Conservation (phyloP, 1,284 basidiomycete species). For the Ustilago vetiveriae region DNA sequence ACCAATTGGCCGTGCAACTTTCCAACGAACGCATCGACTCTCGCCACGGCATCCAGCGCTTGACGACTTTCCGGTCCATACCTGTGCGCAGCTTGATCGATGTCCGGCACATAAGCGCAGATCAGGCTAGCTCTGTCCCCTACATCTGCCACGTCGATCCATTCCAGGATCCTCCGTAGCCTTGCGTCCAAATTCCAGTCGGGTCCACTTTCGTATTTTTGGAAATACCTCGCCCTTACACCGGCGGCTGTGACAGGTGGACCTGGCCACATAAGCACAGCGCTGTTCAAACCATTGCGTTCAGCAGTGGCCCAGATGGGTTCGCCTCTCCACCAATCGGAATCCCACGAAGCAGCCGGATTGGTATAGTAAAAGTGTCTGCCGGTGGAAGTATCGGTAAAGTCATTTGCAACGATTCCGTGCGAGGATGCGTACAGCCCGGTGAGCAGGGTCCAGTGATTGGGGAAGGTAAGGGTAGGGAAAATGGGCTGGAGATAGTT, state of each 20-base stretch:
- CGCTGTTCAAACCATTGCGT: conserved; percentile 23
- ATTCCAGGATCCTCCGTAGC: conserved; percentile 21
- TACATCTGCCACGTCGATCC: conserved; percentile 38
- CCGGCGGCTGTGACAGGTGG: conserved; percentile 40
- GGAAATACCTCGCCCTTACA: conserved; percentile 30
- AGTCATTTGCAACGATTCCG: conserved; percentile 90
- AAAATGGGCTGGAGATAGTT: conserved; percentile 79
- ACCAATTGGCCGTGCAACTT: conserved; percentile 76
- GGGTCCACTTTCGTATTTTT: conserved; percentile 41
- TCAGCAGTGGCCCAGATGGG: conserved; percentile 51
- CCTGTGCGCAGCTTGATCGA: conserved; percentile 74
- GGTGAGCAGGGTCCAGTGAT: conserved; percentile 69
- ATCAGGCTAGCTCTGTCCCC: conserved; percentile 42
- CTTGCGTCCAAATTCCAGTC: conserved; percentile 32
- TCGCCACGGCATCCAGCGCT: conserved; percentile 71
- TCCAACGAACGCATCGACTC: conserved; percentile 80
- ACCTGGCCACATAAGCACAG: conserved; percentile 58
- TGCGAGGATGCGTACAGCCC: conserved; percentile 68
- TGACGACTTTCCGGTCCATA: conserved; percentile 74
- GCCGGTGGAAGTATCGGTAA: conserved; percentile 69
- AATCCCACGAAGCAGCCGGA: conserved; percentile 40
- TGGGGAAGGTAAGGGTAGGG: conserved; percentile 85
- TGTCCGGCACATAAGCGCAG: conserved; percentile 72
- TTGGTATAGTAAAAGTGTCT: conserved; percentile 51
- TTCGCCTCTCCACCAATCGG: conserved; percentile 46